Percentiles rank a stretch among this genome's conserved stretches.
Evolutionary conservation across 23 red algal genomes (phyloP).

Genomic region (Gracilaria gracilis): DNA sequence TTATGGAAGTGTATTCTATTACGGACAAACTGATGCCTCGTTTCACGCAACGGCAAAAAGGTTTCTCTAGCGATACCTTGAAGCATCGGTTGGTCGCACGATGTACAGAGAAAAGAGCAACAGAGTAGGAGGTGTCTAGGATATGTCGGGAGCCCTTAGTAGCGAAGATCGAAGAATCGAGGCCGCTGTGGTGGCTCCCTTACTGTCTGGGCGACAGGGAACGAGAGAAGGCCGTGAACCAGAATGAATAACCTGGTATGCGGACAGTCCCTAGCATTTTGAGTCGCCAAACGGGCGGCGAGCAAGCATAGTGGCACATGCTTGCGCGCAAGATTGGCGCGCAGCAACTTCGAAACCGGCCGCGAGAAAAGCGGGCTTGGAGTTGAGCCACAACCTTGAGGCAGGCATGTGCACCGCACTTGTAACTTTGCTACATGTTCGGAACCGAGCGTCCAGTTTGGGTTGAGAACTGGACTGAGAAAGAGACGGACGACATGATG

Average conservation of each 20-base stretch:
- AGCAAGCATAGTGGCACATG: background rate
- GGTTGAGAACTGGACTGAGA: too few relatives aligned
- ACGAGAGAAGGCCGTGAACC: conserved; percentile 46
- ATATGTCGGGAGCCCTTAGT: conserved; percentile 43
- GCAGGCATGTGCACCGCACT: background rate
- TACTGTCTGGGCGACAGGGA: conserved; percentile 55
- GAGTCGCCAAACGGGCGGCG: conserved; percentile 5
- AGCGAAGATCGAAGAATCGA: conserved; percentile 41
- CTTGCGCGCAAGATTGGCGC: background rate
- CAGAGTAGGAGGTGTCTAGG: background rate
- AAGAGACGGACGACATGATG: too few relatives aligned
- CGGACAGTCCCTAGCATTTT: conserved; percentile 51
- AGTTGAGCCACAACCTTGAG: background rate
- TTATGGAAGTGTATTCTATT: too few relatives aligned
- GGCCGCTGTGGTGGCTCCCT: conserved; percentile 38
- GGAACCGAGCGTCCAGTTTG: too few relatives aligned
- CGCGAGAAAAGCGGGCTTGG: background rate
- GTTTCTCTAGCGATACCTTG: too few relatives aligned
- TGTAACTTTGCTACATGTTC: too few relatives aligned
- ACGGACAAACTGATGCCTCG: too few relatives aligned
- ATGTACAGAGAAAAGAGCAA: too few relatives aligned
- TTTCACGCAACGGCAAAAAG: too few relatives aligned
- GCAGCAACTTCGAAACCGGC: background rate
- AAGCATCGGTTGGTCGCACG: too few relatives aligned
- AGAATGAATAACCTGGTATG: conserved; percentile 12